A percentile compares a stretch with the other conserved stretches of the same genome.
phyloP scores from a whole-genome alignment of 306 rosid species.

The Cercis canadensis region DNA sequence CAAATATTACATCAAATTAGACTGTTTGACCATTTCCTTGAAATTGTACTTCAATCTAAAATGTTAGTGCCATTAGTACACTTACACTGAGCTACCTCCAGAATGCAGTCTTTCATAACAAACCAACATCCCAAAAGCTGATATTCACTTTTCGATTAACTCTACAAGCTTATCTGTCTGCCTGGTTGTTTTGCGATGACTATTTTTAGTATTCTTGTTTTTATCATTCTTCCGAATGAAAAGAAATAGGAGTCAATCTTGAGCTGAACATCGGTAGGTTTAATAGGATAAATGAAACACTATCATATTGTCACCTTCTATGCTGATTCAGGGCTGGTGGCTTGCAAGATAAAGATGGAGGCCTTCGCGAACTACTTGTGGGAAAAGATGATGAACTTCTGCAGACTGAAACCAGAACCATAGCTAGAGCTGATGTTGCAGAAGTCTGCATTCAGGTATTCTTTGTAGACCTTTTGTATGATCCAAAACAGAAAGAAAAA shows the following conservation, averaged over 20 bases:
- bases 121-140: no score
- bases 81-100: neutral
- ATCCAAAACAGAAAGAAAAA: no score
- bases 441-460: constrained; percentile 93
- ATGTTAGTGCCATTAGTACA: neutral
- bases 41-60: neutral
- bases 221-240: no score
- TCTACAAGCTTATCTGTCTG: neutral
- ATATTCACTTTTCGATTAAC: neutral
- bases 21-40: constrained; percentile 26
- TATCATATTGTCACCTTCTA: constrained; percentile 16
- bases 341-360: constrained; percentile 88
- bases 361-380: constrained; percentile 71
- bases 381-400: constrained; percentile 97
- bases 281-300: neutral
- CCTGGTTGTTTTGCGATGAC: neutral
- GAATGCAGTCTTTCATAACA: no score
- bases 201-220: neutral
- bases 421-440: constrained; percentile 87
- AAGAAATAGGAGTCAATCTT: neutral
- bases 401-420: constrained; percentile 78
- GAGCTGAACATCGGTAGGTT: neutral
- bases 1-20: neutral
- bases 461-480: neutral
- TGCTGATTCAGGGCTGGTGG: constrained; percentile 84